These are phyloP conservation scores for Rhypophila decipiens DNA, from an alignment of 495 filamentous ascomycete species.

Conservation along the genomic window DNA sequence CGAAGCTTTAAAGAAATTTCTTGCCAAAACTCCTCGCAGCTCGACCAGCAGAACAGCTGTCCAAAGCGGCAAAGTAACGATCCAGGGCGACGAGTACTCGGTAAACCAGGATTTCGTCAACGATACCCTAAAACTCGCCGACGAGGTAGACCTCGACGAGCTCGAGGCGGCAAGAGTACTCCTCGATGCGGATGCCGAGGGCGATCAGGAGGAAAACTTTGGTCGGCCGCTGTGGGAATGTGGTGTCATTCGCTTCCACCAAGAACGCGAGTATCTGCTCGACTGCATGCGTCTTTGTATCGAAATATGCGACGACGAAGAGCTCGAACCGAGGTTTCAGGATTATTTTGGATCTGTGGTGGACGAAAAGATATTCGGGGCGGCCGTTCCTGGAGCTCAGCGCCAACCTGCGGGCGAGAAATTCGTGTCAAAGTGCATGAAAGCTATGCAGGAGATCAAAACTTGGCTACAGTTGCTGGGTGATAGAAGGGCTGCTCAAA, in stretches of 20 bases:
- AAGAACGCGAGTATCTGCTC: slow-evolving; percentile 67
- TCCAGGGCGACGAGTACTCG: slow-evolving; percentile 67
- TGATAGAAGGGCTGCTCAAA: slow-evolving; percentile 64
- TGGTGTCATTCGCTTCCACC: slow-evolving; percentile 79
- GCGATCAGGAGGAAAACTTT: slow-evolving; percentile 53
- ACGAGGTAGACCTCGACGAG: slow-evolving; percentile 86
- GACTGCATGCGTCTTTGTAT: slow-evolving; percentile 75
- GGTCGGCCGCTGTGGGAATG: slow-evolving; percentile 64
- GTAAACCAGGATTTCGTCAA: slow-evolving; percentile 85
- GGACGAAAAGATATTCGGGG: slow-evolving; percentile 31
- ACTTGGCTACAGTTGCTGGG: slow-evolving; percentile 61
- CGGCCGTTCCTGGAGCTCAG: slow-evolving; percentile 18
- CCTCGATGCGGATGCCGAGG: slow-evolving; percentile 58
- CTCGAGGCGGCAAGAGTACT: slow-evolving; percentile 70
- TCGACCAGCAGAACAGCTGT: slow-evolving; percentile 52
- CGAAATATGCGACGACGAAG: slow-evolving; percentile 54
- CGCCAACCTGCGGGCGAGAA: slow-evolving; percentile 16
- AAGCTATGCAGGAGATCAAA: slow-evolving; percentile 66
- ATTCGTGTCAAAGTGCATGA: slow-evolving; percentile 63
- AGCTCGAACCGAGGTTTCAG: slow-evolving; percentile 30
- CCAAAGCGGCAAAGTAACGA: slow-evolving; percentile 55
- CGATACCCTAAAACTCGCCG: slow-evolving; percentile 68
- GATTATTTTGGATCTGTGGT: slow-evolving; percentile 33
- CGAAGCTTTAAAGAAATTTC: slow-evolving; percentile 65
- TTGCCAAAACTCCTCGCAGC: slow-evolving; percentile 68